Evolutionary conservation across 148 eudicot genomes (phyloP).

Genomic region (Dianthus caryophyllus): DNA sequence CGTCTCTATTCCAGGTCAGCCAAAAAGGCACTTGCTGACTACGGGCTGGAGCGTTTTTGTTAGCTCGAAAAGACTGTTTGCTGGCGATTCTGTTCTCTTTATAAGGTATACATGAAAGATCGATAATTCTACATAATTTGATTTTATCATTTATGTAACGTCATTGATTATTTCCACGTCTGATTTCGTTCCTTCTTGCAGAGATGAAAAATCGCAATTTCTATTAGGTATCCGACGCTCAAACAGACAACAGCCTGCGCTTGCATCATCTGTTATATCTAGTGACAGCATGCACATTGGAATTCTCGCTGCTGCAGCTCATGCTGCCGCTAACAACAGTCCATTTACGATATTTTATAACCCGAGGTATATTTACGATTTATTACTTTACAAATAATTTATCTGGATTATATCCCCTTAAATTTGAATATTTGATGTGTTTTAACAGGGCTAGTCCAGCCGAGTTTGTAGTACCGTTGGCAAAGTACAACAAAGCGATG

Average conservation of each 20-base stretch:
- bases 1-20: slow-evolving; percentile 64
- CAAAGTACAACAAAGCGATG: slow-evolving; percentile 95
- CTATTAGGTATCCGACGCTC: slow-evolving; percentile 83
- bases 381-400: neutral
- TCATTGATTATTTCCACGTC: slow-evolving; percentile 10
- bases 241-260: slow-evolving; percentile 89
- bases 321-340: slow-evolving; percentile 92
- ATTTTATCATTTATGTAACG: neutral
- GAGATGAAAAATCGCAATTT: slow-evolving; percentile 96
- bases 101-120: slow-evolving; percentile 56
- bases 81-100: slow-evolving; percentile 94
- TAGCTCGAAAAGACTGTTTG: slow-evolving; percentile 80
- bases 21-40: slow-evolving; percentile 91
- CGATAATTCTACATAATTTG: neutral
- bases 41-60: slow-evolving; percentile 99
- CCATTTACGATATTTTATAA: slow-evolving; percentile 92
- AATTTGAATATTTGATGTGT: neutral
- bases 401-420: neutral
- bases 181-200: slow-evolving; percentile 26
- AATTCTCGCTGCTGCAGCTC: slow-evolving; percentile 97
- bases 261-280: slow-evolving; percentile 95
- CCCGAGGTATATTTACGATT: slow-evolving; percentile 56
- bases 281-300: slow-evolving; percentile 99
- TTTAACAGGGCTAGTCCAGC: slow-evolving; percentile 78
- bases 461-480: slow-evolving; percentile 93